Evolutionary conservation across 108 stramenopile genomes (phyloP), one percentile per base, ranked within the genome.

Genomic region (Nitzschia palea): DNA sequence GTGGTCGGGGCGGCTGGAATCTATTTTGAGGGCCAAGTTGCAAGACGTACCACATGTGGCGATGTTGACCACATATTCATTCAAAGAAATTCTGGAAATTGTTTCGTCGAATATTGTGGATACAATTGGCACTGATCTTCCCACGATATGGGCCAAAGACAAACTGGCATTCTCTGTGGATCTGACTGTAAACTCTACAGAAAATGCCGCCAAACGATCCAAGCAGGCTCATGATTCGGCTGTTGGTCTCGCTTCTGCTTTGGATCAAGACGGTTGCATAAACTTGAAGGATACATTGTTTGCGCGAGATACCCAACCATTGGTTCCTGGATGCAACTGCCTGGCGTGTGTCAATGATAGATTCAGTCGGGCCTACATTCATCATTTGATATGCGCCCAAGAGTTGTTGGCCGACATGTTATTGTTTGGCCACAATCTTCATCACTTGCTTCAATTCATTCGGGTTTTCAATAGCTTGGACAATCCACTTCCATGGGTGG

Each of bases 361-460:
- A 12, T 74, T 80, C 62, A 84, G 80, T 55, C 74, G 86, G 15
- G 78, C 88, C 26, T 94, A 94, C 61, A 73, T 94, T 28, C 89
- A 94, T 67, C 92, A 94, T 67, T 73, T 94, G 64, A 75, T 89
- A 20, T 66, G 74, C 31, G 89, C 89, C 40, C 87, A 89, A 51
- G 92, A 94, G 65, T 64, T 94, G 78, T 58, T 94, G 42, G 89
- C 87, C n/a, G 84, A 90, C 43, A 89, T 87, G 4, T 66, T 94
- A 9, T 66, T 94, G 1, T 90, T 90, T 65, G 77, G 74, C 40
- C 92, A 94, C 73, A 94, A 94, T 76, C 73, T 94, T 47, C 86
- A 90, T 66, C 86, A 86, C 48, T 26, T 90, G 73, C 36, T 94
- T 32, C 40, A 57, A 29, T 32, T 81, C 27, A 18, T 70, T 6